phyloP scores from a whole-genome alignment of 257 asterid species.

The Cruciata laevipes region DNA sequence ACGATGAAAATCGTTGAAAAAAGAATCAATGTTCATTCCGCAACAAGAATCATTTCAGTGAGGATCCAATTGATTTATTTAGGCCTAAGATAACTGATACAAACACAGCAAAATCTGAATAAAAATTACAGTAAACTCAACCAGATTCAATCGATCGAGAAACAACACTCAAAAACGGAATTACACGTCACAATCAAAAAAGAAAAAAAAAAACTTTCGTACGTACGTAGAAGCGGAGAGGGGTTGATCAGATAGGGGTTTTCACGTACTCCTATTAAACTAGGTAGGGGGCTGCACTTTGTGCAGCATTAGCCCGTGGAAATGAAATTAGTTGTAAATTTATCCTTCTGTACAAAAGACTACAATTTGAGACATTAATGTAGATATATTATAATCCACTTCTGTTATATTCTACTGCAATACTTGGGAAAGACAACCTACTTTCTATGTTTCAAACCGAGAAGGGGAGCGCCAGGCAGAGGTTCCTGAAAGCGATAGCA shows the following conservation, averaged over 20 bases:
- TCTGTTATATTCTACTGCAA: too few species aligned
- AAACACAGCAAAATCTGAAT: background rate
- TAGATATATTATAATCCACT: too few species aligned
- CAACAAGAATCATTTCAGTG: background rate
- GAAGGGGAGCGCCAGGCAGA: too few species aligned
- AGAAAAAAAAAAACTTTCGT: constrained; percentile 17
- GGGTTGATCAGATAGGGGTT: constrained; percentile 87
- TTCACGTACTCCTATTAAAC: too few species aligned
- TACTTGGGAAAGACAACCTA: too few species aligned
- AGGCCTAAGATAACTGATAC: background rate
- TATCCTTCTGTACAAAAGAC: too few species aligned
- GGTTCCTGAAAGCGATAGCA: too few species aligned
- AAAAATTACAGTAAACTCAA: background rate
- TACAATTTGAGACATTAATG: too few species aligned
- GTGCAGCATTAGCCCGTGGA: too few species aligned
- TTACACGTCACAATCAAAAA: background rate
- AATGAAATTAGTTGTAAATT: too few species aligned
- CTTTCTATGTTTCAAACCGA: too few species aligned
- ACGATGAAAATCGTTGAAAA: background rate
- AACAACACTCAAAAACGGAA: background rate
- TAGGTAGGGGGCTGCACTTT: too few species aligned
- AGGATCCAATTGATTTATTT: background rate
- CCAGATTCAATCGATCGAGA: background rate
- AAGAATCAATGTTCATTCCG: background rate
- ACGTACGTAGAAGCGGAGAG: constrained; percentile 88